These are phyloP conservation scores for Parmales sp. DNA, from an alignment of 108 stramenopile species.

Conservation along the genomic window DNA sequence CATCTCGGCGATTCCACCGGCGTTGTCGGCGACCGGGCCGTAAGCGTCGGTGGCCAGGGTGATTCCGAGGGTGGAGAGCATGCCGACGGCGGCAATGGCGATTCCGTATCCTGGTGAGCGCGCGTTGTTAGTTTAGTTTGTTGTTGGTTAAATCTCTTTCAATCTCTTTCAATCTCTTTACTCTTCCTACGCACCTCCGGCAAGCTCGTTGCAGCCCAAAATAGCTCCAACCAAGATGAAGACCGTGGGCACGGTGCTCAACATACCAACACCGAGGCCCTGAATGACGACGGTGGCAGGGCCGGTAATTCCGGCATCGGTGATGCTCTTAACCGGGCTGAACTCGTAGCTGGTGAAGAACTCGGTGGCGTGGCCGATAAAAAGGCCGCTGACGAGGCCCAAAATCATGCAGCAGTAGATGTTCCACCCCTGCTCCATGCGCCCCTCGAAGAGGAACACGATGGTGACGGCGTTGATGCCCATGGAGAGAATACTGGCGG, in stretches of 20 bases:
- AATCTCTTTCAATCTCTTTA: no score
- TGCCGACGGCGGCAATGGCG: conserved; percentile 86
- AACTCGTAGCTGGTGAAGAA: conserved; percentile 84
- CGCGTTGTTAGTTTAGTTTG: no score
- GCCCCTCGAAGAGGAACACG: conserved; percentile 33
- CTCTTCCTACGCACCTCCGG: no score
- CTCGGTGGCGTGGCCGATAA: conserved; percentile 87
- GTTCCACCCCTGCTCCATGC: conserved; percentile 29
- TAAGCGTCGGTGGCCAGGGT: conserved; percentile 89
- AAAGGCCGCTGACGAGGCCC: conserved; percentile 72
- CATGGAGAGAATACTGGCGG: conserved; percentile 53
- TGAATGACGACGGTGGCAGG: conserved; percentile 88
- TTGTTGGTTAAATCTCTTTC: no score
- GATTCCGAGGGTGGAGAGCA: conserved; percentile 81
- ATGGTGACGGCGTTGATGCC: conserved; percentile 42
- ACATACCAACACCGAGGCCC: conserved; percentile 80
- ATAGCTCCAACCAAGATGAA: conserved; percentile 72
- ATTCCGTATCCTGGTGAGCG: conserved; percentile 89
- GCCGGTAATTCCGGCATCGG: conserved; percentile 75
- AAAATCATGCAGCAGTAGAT: conserved; percentile 66
- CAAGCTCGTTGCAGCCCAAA: conserved; percentile 65
- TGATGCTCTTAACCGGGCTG: conserved; percentile 67
- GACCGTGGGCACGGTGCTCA: conserved; percentile 75
- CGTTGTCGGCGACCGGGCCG: conserved; percentile 90
- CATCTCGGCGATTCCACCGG: conserved; percentile 95